Evolutionary conservation across 2,329 filamentous ascomycete species (phyloP), one percentile per base, ranked within the genome.

Genomic region (Stemphylium lycopersici): DNA sequence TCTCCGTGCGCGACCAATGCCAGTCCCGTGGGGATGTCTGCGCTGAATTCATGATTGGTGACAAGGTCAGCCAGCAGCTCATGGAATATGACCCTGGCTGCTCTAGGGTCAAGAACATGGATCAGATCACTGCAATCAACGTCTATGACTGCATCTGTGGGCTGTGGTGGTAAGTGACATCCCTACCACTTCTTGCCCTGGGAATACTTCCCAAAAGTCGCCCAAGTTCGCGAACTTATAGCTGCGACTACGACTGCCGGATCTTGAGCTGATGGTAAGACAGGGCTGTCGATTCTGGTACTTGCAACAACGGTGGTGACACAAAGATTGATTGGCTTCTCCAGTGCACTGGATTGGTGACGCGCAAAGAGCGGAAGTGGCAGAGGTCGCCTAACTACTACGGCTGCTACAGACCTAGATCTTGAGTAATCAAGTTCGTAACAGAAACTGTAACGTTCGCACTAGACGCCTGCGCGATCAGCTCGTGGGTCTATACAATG

Each of bases 21-120:
- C 26, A 48, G 7, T 15, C 37, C 1, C 38, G 42, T 11, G 10
- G 22, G 15, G 34, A 41, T 22, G 34, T 52, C 13, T 52, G 50
- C 6, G 50, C 50, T 20, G 43, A 52, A 6, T 24, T 42, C 31
- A 48, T 47, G 34, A 48, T 52, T 1, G 50, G 50, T 7, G 22
- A 24, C 22, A 6, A 24, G 6, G 6, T 24, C 22, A 24, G 6
- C 22, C 4, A 32, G 41, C 20, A 48, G 16, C 36, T 41, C 20
- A 31, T 48, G 3, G 29, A 42, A 13, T 46, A 36, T 8, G 22
- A 47, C 13, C 33, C 33, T n/a, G 43, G 50, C 6, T 52, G 50
- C 16, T 29, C 33, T 12, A 20, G 11, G 16, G 33, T 52, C 11
- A 6, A 29, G 3, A 37, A 52, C 22, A n/a, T 31, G 7, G 44